These are phyloP conservation scores for Coemansia sp. DNA, from an alignment of 371 early-diverging fungal species.

Conservation along the genomic window DNA sequence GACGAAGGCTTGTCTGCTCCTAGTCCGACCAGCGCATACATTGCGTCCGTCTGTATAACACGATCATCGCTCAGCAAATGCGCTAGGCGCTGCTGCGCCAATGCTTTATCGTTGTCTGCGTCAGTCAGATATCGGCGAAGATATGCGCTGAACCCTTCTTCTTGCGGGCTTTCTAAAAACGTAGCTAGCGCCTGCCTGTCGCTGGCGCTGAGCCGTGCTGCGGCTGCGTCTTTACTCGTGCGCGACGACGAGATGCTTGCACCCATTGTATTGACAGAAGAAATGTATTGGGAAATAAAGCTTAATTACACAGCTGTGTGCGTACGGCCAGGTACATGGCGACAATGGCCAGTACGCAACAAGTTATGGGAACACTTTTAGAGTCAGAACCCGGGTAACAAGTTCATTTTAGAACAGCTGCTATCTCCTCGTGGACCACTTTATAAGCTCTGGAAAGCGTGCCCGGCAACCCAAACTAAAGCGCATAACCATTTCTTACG, in stretches of 20 bases:
- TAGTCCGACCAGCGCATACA: conserved; percentile 2
- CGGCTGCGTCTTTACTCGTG: not conserved
- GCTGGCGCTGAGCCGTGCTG: not conserved
- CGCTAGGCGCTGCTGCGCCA: conserved; percentile 8
- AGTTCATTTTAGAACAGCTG: too few species aligned
- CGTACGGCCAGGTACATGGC: too few species aligned
- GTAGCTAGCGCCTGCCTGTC: conserved; percentile 1
- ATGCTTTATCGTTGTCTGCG: not conserved
- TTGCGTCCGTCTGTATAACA: conserved; percentile 8
- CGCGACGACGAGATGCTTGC: not conserved
- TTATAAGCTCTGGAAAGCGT: not conserved
- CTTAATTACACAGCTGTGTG: too few species aligned
- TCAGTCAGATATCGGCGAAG: conserved; percentile 6
- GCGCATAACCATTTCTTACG: too few species aligned
- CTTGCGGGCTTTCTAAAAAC: not conserved
- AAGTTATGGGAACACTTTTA: not conserved
- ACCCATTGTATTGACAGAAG: not conserved
- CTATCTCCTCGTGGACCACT: not conserved
- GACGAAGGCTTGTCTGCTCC: not conserved
- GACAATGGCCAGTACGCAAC: not conserved
- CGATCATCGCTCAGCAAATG: conserved; percentile 16
- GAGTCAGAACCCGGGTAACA: not conserved
- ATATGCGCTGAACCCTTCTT: not conserved
- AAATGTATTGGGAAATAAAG: not conserved
- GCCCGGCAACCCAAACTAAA: too few species aligned